Conservation (phyloP, 2,329 filamentous ascomycete genomes). For the Ophiostoma triangulosporum region DNA sequence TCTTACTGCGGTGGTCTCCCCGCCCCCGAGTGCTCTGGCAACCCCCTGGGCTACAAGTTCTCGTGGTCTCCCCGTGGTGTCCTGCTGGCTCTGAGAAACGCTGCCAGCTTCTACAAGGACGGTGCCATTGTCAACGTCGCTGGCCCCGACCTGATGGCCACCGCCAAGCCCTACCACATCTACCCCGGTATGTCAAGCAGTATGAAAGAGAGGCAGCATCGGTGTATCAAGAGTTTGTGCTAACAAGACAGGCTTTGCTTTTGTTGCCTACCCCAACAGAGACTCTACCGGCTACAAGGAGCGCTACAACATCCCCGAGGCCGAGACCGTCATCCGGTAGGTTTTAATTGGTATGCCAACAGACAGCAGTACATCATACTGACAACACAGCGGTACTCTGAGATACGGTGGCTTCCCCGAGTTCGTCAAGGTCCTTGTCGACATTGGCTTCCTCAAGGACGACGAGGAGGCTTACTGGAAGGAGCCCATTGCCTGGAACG, state of each 20-base stretch:
- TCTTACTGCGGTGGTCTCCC: constrained; percentile 76
- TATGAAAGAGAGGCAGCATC: background rate
- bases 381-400: constrained; percentile 44
- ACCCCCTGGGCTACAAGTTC: constrained; percentile 91
- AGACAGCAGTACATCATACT: background rate
- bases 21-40: constrained; percentile 61
- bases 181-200: constrained; percentile 40
- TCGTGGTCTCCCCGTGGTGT: constrained; percentile 71
- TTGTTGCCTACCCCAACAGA: constrained; percentile 90
- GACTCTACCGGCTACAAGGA: constrained; percentile 80
- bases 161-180: constrained; percentile 80
- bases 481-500: constrained; percentile 62
- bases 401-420: constrained; percentile 83
- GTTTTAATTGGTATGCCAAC: constrained; percentile 1
- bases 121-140: constrained; percentile 58
- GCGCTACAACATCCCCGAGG: constrained; percentile 85
- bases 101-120: constrained; percentile 70
- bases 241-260: constrained; percentile 49
- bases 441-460: constrained; percentile 79
- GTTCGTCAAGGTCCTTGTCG: constrained; percentile 75
- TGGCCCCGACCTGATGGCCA: constrained; percentile 63
- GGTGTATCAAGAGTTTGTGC: background rate
- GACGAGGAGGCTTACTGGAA: constrained; percentile 51
- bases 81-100: constrained; percentile 72
- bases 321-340: constrained; percentile 62